Base-by-base conservation (phyloP, 2,329 filamentous ascomycete species). In the Corniculantispora saksenae region DNA sequence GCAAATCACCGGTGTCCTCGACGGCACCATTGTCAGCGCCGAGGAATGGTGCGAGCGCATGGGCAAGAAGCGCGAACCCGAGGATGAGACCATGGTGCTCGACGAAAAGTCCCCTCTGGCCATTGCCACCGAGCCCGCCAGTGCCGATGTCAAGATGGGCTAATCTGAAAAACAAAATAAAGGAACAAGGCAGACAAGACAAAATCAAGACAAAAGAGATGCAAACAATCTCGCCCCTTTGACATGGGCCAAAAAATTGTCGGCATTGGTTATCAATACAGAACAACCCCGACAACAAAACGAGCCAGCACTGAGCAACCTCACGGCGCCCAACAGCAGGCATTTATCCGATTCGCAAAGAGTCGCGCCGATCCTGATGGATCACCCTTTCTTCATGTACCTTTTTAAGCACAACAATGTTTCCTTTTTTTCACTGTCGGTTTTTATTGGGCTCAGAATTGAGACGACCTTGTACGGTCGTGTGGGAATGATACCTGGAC, bases 21-120 rank as follows among this genome's bases (percentile, higher is more conserved):
- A 96, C 70, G 91, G 93, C 61, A 98, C 95, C 0, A 91, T 98
- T 61, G 86, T 91, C 63, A 95, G 91, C 71, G 95, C 95, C 0
- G 94, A 98, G 77, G 88, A 90, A 70, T 98, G 95, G 95, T 92
- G 94, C 69, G 91, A 94, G 66, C 84, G 89, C 23, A 82, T 97
- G 66, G 92, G 91, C 38, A 78, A 76, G 70, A 75, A 70, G 68
- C 69, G 72, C 63, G 67, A 66, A 15, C 68, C 71, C 15, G 71
- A 74, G 1, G 63, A 67, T 21, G 59, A 57, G 13, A 32, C 51
- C 21, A 64, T 67, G 66, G 50, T 50, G 38, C 32, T 66, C 21
- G 67, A 66, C 29, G 73, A 76, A 47, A 72, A 73, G 59, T 51
- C 43, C 1, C 61, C 70, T 0, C 65, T 72, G 53, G 60, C 74